Evolutionary conservation across 345 rosid genomes (phyloP), one percentile per base, ranked within the genome.

Genomic region (Syzygium jambos): DNA sequence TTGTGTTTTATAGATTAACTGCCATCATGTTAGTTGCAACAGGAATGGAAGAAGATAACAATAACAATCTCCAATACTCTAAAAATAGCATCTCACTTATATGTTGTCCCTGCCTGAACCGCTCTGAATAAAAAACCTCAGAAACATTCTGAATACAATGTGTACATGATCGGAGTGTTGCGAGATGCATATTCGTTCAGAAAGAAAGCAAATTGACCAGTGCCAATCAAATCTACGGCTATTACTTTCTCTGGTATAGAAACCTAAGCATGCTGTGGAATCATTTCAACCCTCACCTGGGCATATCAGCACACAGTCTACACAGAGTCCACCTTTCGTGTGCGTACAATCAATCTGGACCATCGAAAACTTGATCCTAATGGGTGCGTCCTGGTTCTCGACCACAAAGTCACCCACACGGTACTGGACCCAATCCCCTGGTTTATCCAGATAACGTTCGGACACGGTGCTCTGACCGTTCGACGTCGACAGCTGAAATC

Each of bases 321-420:
- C 78, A 46, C 91, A 91, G 27, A 90, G 85, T 10, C 92, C 92
- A 2, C 92, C 92, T 89, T 91, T 91, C 10, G 90, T 88, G 59
- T 92, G 93, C 8, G 92, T 91, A 30, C 92, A 91, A 77, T 92
- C 93, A 29, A 90, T 92, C 88, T 92, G 93, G n/a, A 85, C 87
- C 91, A 92, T 89, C 3, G 92, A 90, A 51, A 91, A 92, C 84
- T 87, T 86, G 52, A 92, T 82, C 90, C 83, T 87, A 11, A 85
- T 34, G 22, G 59, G 84, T 4, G 59, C 41, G 16, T 86, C 49
- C 27, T 68, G 61, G 7, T 85, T 88, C 30, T 90, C 89, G 9
- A 88, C 87, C 8, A 59, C 63, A 54, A 92, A 91, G 27, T 89
- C 90, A 2, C 94, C 94, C 5, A 85, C 92, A 55, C 86, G 89